Conservation (phyloP, 1,284 basidiomycete species). For the Leccinum griseonigrum region DNA sequence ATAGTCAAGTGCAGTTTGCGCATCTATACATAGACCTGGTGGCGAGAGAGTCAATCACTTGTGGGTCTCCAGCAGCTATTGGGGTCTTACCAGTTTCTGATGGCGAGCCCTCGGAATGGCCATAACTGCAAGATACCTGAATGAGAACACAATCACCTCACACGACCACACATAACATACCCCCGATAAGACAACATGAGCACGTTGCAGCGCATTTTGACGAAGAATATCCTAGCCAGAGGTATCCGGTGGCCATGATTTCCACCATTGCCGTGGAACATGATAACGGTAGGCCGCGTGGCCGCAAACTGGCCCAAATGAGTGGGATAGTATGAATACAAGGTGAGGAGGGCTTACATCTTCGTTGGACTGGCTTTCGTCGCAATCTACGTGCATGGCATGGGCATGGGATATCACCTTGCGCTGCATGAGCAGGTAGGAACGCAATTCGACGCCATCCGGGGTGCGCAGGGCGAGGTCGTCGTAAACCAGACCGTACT, state of each 20-base stretch:
- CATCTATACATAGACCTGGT: constrained; percentile 75
- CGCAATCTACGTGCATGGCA: constrained; percentile 30
- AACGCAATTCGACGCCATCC: constrained; percentile 58
- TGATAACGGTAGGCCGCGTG: constrained; percentile 77
- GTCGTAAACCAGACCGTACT: constrained; percentile 72
- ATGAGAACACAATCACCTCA: neutral
- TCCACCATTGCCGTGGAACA: constrained; percentile 91
- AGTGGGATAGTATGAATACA: neutral
- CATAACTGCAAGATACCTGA: constrained; percentile 55
- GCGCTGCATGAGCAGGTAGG: constrained; percentile 58
- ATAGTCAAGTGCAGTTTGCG: constrained; percentile 79
- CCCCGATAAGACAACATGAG: constrained; percentile 88
- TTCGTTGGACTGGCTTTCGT: constrained; percentile 42
- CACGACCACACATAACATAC: constrained; percentile 36
- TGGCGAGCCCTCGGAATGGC: constrained; percentile 77
- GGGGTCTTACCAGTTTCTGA: constrained; percentile 68
- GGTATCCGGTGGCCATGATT: constrained; percentile 88
- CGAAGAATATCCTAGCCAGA: constrained; percentile 82
- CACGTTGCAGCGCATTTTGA: constrained; percentile 84
- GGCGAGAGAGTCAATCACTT: neutral
- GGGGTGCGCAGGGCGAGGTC: constrained; percentile 66
- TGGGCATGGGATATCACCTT: constrained; percentile 35
- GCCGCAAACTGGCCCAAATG: constrained; percentile 53
- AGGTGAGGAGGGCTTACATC: constrained; percentile 37
- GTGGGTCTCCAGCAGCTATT: neutral